Percentiles rank a stretch among this genome's conserved stretches.
Conservation (phyloP, 208 protist genomes). For the Trypanosoma conorhini region DNA sequence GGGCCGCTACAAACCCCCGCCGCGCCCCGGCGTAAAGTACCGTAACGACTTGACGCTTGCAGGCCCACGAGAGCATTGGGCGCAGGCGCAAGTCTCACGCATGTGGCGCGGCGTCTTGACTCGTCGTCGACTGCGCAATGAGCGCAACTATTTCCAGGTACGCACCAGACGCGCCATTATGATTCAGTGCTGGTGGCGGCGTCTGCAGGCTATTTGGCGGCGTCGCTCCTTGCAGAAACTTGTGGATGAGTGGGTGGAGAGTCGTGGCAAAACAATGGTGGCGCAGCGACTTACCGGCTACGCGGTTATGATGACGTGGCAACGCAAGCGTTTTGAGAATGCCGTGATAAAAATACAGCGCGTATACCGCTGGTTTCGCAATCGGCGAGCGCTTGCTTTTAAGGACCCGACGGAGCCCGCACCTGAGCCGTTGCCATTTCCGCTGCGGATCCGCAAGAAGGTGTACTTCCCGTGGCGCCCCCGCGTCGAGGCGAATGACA, state of each 20-base stretch:
- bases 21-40: slow-evolving; percentile 41
- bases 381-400: slow-evolving; percentile 27
- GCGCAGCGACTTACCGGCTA: slow-evolving; percentile 39
- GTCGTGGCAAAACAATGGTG: slow-evolving; percentile 47
- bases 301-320: slow-evolving; percentile 74
- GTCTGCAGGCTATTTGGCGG: slow-evolving; percentile 37
- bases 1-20: slow-evolving; percentile 51
- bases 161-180: slow-evolving; percentile 50
- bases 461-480: slow-evolving; percentile 79
- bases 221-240: slow-evolving; percentile 36
- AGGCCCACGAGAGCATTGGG: slow-evolving; percentile 59
- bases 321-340: slow-evolving; percentile 59
- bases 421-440: slow-evolving; percentile 39
- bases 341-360: slow-evolving; percentile 74
- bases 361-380: slow-evolving; percentile 60
- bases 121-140: slow-evolving; percentile 58
- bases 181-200: slow-evolving; percentile 88
- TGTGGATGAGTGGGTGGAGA: slow-evolving; percentile 48
- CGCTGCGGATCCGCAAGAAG: slow-evolving; percentile 32
- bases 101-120: slow-evolving; percentile 82
- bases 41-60: slow-evolving; percentile 55
- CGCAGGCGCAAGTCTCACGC: slow-evolving; percentile 62
- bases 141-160: slow-evolving; percentile 38
- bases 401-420: slow-evolving; percentile 27
- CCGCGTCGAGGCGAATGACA: background rate